A percentile compares a stretch with the other conserved stretches of the same genome.
Evolutionary conservation across 768 basidiomycete species (phyloP).

Genomic region (Podaxis sp.): DNA sequence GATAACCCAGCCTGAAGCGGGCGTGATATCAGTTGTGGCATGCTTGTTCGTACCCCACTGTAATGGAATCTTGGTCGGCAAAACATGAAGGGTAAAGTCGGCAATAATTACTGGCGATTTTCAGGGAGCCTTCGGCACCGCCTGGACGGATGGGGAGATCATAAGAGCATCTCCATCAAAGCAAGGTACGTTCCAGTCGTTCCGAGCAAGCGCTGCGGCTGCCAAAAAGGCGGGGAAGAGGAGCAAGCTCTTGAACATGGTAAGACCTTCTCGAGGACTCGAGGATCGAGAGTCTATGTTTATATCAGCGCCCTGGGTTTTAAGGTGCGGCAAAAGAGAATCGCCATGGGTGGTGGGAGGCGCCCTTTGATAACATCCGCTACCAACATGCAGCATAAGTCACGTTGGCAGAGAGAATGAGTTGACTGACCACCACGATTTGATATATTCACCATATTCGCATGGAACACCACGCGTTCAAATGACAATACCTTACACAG

Average conservation of each 20-base stretch:
- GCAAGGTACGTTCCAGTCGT: slow-evolving; percentile 18
- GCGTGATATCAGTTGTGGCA: slow-evolving; percentile 12
- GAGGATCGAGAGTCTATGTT: not conserved
- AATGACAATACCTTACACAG: not conserved
- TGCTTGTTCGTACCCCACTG: not conserved
- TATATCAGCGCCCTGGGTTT: not conserved
- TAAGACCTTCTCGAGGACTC: not conserved
- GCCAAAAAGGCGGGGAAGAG: not conserved
- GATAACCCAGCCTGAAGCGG: slow-evolving; percentile 13
- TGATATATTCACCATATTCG: not conserved
- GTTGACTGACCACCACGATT: not conserved
- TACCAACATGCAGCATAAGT: not conserved
- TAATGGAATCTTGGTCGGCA: not conserved
- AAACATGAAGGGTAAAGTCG: not conserved
- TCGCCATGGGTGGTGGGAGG: not conserved
- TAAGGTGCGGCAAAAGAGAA: not conserved
- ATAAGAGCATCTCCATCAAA: slow-evolving; percentile 16
- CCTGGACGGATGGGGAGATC: slow-evolving; percentile 11
- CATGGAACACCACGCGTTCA: not conserved
- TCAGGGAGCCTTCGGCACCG: slow-evolving; percentile 8
- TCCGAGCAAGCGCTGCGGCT: slow-evolving; percentile 2
- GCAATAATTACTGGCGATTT: slow-evolving; percentile 11
- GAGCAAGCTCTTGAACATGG: not conserved
- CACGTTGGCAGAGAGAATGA: not conserved
- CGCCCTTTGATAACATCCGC: not conserved